A percentile compares a stretch with the other conserved stretches of the same genome.
Conservation (phyloP, 345 rosid genomes). For the Lepidium didymum region DNA sequence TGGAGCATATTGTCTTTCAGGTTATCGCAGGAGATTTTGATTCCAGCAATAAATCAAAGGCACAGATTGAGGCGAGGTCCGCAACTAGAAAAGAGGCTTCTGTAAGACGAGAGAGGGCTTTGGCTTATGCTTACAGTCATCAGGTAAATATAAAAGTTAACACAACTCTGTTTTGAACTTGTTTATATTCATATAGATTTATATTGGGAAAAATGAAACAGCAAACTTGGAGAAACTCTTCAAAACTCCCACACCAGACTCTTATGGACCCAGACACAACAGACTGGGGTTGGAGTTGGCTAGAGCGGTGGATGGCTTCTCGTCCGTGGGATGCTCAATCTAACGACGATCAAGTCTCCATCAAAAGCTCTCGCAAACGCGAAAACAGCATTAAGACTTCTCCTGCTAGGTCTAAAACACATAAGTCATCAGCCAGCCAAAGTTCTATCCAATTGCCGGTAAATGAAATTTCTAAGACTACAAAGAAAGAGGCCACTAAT, state of each 20-base stretch:
- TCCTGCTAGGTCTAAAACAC: conserved; percentile 13
- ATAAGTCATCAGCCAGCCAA: conserved; percentile 19
- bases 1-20: not conserved
- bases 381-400: conserved; percentile 21
- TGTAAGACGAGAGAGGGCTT: conserved; percentile 80
- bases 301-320: conserved; percentile 33
- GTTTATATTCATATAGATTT: not conserved
- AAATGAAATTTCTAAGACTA: conserved; percentile 3
- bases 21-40: conserved; percentile 48
- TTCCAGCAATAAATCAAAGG: conserved; percentile 58
- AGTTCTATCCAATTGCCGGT: conserved; percentile 3
- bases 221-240: conserved; percentile 33
- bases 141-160: conserved; percentile 46
- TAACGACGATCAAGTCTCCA: not conserved
- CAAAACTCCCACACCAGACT: conserved; percentile 27
- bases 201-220: not conserved
- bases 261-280: conserved; percentile 26
- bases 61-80: conserved; percentile 47
- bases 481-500: not conserved
- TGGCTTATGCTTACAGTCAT: conserved; percentile 82
- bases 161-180: not conserved
- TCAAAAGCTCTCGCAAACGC: not conserved
- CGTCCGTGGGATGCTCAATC: conserved; percentile 33
- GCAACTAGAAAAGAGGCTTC: conserved; percentile 63
- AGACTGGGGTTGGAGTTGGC: conserved; percentile 35